Base-by-base conservation (phyloP, 768 basidiomycete genomes). In the Mycena galericulata region DNA sequence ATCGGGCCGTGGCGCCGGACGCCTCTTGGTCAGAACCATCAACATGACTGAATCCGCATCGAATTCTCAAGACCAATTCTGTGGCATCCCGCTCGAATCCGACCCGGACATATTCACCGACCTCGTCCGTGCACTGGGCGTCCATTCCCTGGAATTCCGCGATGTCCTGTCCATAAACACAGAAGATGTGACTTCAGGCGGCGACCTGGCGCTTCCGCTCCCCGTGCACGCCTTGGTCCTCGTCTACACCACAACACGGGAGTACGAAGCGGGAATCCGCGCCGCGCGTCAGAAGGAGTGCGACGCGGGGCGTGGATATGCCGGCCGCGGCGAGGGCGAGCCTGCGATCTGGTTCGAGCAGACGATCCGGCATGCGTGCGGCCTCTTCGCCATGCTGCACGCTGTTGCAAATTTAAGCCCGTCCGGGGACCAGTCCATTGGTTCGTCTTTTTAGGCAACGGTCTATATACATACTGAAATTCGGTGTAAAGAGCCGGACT, bases 81-180 rank as follows among this genome's bases (percentile, higher is more conserved):
- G 54, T 36, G 62, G 62, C 9, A 62, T 74, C 18, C 73, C 72
- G 1, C 70, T 73, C 12, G 72, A 73, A 53, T 73, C 72, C 0
- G 70, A 73, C 36, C 72, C 72, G 24, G 67, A 38, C 17, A 71
- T 73, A 40, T 73, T 71, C 61, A 71, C 70, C 45, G 67, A 71
- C 22, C 43, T 73, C 18, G 18, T 69, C 20, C 72, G 27, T 41
- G 68, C 56, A 0, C 40, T 73, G 8, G 72, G 72, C 17, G 64
- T 61, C 57, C 59, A n/a, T 17, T 61, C 60, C 12, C 70, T 73
- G 40, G 50, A 69, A 43, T 69, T 71, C 53, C 62, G 64, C 47
- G 69, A 71, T 46, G 67, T 71, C 43, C 47, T 63, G 34, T 62
- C 56, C 18, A 49, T 73, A n/a, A 32, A 66, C 43, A 46, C 55